Conservation (phyloP, 2,329 filamentous ascomycete genomes). For the Trichoderma asperellum region DNA sequence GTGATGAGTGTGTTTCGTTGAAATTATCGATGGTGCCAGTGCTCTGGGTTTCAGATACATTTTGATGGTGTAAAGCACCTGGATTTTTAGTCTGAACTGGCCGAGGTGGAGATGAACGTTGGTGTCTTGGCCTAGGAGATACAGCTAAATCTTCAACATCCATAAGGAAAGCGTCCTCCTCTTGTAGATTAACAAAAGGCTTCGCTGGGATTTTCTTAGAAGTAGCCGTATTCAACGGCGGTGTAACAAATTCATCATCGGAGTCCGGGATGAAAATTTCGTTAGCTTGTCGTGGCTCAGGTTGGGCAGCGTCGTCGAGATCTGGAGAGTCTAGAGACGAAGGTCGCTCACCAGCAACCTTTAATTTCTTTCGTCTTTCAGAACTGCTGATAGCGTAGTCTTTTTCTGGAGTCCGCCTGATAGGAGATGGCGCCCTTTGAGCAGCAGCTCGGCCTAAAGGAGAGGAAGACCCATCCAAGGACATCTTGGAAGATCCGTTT, state of each 20-base stretch:
- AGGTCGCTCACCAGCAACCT: constrained; percentile 1
- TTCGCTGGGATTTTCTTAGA: constrained; percentile 10
- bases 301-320: background rate
- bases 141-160: constrained; percentile 24
- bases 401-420: constrained; percentile 12
- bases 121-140: background rate
- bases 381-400: constrained; percentile 15
- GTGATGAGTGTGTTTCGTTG: background rate
- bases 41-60: constrained; percentile 15
- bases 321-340: background rate
- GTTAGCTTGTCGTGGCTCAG: constrained; percentile 29
- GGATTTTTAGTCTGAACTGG: background rate
- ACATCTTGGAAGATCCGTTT: background rate
- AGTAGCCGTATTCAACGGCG: constrained; percentile 36
- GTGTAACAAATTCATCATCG: constrained; percentile 57
- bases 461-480: constrained; percentile 18
- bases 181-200: constrained; percentile 21
- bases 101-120: background rate
- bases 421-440: constrained; percentile 4
- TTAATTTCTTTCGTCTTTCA: constrained; percentile 27
- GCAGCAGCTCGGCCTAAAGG: constrained; percentile 26
- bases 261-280: constrained; percentile 58
- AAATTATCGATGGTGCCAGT: constrained; percentile 16
- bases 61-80: background rate
- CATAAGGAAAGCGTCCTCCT: constrained; percentile 25